Evolutionary conservation across 768 basidiomycete genomes (phyloP), one percentile per base, ranked within the genome.

Genomic region (Lactifluus echinatus): DNA sequence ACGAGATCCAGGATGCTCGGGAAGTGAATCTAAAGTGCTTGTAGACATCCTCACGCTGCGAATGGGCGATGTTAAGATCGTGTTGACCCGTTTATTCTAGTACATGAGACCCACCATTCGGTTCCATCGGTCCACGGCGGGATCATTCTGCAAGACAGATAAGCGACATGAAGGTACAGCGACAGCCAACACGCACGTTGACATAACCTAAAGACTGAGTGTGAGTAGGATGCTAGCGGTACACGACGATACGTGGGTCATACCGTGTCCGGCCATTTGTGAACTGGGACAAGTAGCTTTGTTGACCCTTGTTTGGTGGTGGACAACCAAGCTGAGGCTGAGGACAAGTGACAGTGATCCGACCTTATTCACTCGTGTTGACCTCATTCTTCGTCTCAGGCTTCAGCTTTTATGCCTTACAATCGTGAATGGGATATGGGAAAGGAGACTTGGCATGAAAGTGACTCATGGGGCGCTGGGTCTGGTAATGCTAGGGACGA

Each of bases 371-470:
- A 55, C 63, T 53, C 44, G 60, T 50, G 43, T 49, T 61, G 21
- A 64, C 55, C 62, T 67, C 57, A 55, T 50, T 60, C 63, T 56
- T 52, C 53, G 42, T 31, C 21, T 28, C 45, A 21, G 23, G 39
- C 8, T 40, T 19, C 17, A 40, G 33, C 40, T 37, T 36, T 56
- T 52, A 62, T 43, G 58, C 47, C 63, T 63, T 37, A 52, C 71
- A 86, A 86, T 72, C 83, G 90, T 62, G 88, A 91, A 75, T 91
- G 90, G 89, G 88, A 90, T 73, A 79, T 78, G 70, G 89, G 87
- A 50, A 90, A 89, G 71, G 79, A 82, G 45, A 37, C 61, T 52
- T 83, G 81, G 81, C 65, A 71, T 57, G 79, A 84, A 45, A 42
- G 26, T 36, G 47, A 24, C 2, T 66, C 73, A 47, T 80, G 73